Conservation (phyloP, 768 basidiomycete species). For the Podaxis sp. region DNA sequence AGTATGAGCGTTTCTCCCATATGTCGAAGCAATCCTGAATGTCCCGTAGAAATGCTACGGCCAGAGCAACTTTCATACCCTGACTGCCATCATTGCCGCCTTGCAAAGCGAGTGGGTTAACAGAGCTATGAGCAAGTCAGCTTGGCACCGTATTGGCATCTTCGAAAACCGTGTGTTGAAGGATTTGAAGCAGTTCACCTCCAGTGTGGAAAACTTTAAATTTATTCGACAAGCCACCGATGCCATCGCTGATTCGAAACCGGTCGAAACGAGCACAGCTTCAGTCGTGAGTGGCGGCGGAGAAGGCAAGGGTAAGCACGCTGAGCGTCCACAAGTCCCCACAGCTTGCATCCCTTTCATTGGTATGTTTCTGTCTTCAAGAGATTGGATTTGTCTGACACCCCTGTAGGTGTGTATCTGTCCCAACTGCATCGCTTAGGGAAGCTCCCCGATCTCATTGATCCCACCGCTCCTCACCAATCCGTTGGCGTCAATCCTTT, state of each 20-base stretch:
- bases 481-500: conserved; percentile 59
- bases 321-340: conserved; percentile 35
- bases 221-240: conserved; percentile 65
- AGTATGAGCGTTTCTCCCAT: conserved; percentile 20
- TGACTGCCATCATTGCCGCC: conserved; percentile 77
- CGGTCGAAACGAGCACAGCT: conserved; percentile 46
- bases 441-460: conserved; percentile 74
- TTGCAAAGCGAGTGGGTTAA: conserved; percentile 67
- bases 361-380: conserved; percentile 38
- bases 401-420: conserved; percentile 63
- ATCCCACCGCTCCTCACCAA: conserved; percentile 75
- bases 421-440: conserved; percentile 62
- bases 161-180: conserved; percentile 73
- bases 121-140: conserved; percentile 57
- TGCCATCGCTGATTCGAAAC: conserved; percentile 62
- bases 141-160: conserved; percentile 58
- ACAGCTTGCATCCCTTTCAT: conserved; percentile 79
- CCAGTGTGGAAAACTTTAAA: conserved; percentile 65
- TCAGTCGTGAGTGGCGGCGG: conserved; percentile 45
- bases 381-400: background rate
- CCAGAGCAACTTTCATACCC: conserved; percentile 71
- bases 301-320: conserved; percentile 33
- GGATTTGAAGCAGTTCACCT: conserved; percentile 65
- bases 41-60: conserved; percentile 71
- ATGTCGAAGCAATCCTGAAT: background rate